Evolutionary conservation across 2,329 filamentous ascomycete species (phyloP).

Genomic region (Penicillium palitans): DNA sequence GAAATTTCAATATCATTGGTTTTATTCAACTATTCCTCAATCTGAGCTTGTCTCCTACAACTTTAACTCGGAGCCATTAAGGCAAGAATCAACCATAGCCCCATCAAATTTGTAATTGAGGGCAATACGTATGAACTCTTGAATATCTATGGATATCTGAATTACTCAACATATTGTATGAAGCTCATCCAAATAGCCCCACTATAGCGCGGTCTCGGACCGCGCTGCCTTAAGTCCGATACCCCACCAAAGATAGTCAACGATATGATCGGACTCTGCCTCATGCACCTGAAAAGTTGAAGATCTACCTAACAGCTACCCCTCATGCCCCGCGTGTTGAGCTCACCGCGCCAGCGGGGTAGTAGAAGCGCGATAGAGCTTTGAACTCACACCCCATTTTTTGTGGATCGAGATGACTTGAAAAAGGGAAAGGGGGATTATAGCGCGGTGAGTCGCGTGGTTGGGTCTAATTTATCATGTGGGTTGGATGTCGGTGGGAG

Average conservation of each 20-base stretch:
- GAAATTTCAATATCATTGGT: not conserved
- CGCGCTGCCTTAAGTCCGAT: not conserved
- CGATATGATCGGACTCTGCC: not conserved
- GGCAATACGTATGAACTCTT: not conserved
- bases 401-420: not conserved
- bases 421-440: not conserved
- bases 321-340: conserved; percentile 2
- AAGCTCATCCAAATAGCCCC: not conserved
- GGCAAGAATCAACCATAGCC: not conserved
- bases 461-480: not conserved
- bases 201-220: conserved; percentile 8
- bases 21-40: not conserved
- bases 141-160: not conserved
- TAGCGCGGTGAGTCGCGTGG: not conserved
- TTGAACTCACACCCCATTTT: not conserved
- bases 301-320: conserved; percentile 6
- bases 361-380: conserved; percentile 7
- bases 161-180: not conserved
- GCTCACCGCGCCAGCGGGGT: not conserved
- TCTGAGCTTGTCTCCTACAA: not conserved
- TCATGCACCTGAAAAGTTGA: not conserved
- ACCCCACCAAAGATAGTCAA: conserved; percentile 2
- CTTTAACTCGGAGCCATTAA: not conserved
- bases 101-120: too few relatives aligned
- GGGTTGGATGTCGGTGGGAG: not conserved